These are phyloP conservation scores for Baorangia bicolor DNA, from an alignment of 768 basidiomycete genomes.

Conservation along the genomic window DNA sequence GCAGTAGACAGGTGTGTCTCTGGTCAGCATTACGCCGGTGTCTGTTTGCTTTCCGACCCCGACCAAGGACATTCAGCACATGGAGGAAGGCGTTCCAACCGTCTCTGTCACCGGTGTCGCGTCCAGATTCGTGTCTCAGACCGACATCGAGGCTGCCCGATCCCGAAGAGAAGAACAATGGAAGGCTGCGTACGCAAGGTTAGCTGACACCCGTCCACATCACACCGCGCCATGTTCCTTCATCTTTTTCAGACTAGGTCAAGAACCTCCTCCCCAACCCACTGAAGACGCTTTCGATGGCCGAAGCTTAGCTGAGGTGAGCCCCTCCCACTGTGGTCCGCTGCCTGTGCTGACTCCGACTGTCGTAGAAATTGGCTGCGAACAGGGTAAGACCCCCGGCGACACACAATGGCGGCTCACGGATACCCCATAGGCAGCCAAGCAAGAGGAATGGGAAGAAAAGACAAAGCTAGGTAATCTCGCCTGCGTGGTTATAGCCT, in stretches of 20 bases:
- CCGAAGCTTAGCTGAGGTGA: constrained; percentile 84
- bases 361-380: constrained; percentile 76
- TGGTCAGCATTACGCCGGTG: no score
- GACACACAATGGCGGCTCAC: constrained; percentile 9
- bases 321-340: constrained; percentile 27
- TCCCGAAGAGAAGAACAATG: constrained; percentile 78
- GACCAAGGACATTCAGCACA: constrained; percentile 26
- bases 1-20: no score
- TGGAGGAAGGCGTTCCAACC: constrained; percentile 72
- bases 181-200: constrained; percentile 89
- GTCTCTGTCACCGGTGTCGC: constrained; percentile 72
- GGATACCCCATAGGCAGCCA: constrained; percentile 57
- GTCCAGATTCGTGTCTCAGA: constrained; percentile 81
- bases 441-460: constrained; percentile 94
- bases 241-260: constrained; percentile 58
- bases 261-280: constrained; percentile 78
- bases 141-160: constrained; percentile 73
- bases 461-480: constrained; percentile 67
- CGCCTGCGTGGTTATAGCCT: constrained; percentile 2
- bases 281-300: constrained; percentile 80
- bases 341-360: constrained; percentile 11
- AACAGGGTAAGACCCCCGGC: constrained; percentile 60
- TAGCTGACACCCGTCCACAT: not conserved
- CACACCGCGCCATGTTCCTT: not conserved
- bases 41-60: constrained; percentile 22